Evolutionary conservation across 495 filamentous ascomycete species (phyloP).

Genomic region (Letharia lupina): DNA sequence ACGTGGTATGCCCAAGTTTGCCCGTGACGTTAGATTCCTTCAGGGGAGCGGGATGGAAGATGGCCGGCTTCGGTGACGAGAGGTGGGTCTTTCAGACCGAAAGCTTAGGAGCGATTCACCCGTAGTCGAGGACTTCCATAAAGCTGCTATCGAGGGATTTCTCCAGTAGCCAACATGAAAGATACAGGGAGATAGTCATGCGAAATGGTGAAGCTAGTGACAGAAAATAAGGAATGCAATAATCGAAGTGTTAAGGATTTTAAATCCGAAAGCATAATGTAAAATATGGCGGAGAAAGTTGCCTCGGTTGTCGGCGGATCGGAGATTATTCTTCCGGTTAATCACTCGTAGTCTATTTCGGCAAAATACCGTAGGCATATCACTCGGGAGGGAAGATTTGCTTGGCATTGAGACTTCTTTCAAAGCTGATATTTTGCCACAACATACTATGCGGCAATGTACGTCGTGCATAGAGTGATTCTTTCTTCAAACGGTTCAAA

Average conservation of each 20-base stretch:
- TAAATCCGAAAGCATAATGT: not conserved
- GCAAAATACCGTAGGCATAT: no score
- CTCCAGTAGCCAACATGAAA: not conserved
- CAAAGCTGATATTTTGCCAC: no score
- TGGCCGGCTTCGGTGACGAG: not conserved
- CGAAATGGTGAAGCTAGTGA: not conserved
- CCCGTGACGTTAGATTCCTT: no score
- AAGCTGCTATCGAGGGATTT: not conserved
- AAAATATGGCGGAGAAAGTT: not conserved
- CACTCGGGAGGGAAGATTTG: no score
- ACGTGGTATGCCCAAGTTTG: no score
- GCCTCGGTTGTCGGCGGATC: not conserved
- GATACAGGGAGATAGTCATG: not conserved
- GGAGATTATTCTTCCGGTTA: not conserved
- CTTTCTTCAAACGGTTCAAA: no score
- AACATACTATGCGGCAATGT: no score
- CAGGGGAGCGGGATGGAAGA: not conserved
- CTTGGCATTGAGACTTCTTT: no score
- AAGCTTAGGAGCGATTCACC: slow-evolving; percentile 2
- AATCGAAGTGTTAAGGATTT: not conserved
- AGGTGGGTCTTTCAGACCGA: not conserved
- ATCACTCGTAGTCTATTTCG: no score
- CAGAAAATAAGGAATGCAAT: not conserved
- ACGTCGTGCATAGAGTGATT: no score
- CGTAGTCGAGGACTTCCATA: slow-evolving; percentile 15